Evolutionary conservation across 306 rosid species (phyloP).

Genomic region (Prunus salicina): DNA sequence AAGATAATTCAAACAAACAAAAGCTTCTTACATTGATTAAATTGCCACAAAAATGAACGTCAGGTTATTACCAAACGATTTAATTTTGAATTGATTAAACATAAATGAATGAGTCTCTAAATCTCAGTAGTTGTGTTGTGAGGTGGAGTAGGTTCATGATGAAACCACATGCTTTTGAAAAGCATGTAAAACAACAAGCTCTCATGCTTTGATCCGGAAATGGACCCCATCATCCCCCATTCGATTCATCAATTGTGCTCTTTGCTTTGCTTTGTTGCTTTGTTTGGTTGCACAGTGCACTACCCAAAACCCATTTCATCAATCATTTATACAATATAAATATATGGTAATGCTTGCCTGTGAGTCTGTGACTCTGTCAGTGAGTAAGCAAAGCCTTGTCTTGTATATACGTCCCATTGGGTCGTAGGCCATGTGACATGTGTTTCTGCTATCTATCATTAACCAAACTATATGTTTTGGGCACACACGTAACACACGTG

Average conservation of each 20-base stretch:
- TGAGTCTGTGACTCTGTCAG: background rate
- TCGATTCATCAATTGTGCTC: background rate
- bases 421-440: background rate
- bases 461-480: background rate
- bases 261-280: slow-evolving; percentile 5
- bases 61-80: background rate
- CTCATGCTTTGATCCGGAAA: slow-evolving; percentile 4
- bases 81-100: background rate
- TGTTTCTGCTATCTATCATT: background rate
- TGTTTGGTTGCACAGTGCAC: background rate
- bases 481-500: background rate
- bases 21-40: too few relatives aligned
- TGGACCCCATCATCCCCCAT: background rate
- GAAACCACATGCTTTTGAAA: background rate
- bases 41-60: background rate
- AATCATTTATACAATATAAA: background rate
- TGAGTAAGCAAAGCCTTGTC: background rate
- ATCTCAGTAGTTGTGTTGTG: background rate
- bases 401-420: background rate
- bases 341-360: background rate
- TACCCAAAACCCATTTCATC: background rate
- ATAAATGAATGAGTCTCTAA: background rate
- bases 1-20: too few relatives aligned
- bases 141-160: slow-evolving; percentile 1
- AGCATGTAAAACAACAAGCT: slow-evolving; percentile 2